phyloP scores from a whole-genome alignment of 176 grass and related monocot species.

The Oryza glaberrima region DNA sequence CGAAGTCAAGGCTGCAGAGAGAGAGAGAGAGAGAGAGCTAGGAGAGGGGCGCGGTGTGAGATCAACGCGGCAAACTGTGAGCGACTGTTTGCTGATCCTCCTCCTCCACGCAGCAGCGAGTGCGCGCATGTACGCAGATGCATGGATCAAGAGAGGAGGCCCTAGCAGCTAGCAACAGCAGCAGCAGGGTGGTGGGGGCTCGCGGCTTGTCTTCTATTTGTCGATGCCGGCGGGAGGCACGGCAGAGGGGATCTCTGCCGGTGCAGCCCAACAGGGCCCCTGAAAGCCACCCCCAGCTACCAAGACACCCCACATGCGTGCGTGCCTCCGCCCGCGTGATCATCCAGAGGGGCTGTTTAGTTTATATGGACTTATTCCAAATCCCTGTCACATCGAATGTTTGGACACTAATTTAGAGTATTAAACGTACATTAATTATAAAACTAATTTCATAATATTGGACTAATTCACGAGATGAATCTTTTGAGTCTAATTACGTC shows the following conservation, averaged over 20 bases:
- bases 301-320: slow-evolving; percentile 57
- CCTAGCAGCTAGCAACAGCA: too few relatives aligned
- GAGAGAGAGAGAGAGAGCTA: neutral
- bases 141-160: neutral
- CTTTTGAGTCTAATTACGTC: too few relatives aligned
- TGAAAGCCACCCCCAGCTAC: slow-evolving; percentile 29
- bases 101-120: too few relatives aligned
- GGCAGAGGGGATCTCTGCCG: slow-evolving; percentile 65
- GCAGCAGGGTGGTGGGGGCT: slow-evolving; percentile 4
- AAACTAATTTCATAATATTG: too few relatives aligned
- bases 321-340: neutral
- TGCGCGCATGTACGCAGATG: neutral
- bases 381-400: too few relatives aligned
- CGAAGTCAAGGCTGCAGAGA: neutral
- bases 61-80: neutral
- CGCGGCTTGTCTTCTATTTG: slow-evolving; percentile 60
- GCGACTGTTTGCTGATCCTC: neutral
- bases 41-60: neutral
- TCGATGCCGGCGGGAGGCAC: slow-evolving; percentile 55
- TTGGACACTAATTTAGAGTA: too few relatives aligned
- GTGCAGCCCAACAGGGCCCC: slow-evolving; percentile 52
- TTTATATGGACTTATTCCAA: too few relatives aligned
- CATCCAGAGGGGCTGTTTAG: neutral
- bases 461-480: too few relatives aligned
- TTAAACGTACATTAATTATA: too few relatives aligned